Conservation (phyloP, 2,329 filamentous ascomycete species). For the Aureobasidium namibiae region DNA sequence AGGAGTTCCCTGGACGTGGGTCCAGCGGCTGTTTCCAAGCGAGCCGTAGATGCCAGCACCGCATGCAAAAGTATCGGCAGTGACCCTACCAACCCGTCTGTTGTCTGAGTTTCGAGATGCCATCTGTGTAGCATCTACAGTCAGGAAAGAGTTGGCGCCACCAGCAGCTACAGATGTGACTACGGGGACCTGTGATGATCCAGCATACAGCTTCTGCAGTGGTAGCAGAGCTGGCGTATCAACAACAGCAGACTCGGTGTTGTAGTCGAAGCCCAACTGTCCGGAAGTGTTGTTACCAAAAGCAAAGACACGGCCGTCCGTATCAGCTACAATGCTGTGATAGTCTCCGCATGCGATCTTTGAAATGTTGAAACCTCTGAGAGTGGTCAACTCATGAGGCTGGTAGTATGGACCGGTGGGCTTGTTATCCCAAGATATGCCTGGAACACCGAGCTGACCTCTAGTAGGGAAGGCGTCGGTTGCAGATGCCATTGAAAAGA, state of each 20-base stretch:
- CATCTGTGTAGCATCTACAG: slow-evolving; percentile 65
- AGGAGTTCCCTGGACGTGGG: slow-evolving; percentile 70
- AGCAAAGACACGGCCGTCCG: slow-evolving; percentile 67
- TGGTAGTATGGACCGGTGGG: slow-evolving; percentile 72
- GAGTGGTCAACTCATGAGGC: slow-evolving; percentile 66
- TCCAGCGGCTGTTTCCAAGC: slow-evolving; percentile 81
- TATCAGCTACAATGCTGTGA: slow-evolving; percentile 74
- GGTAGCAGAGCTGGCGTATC: slow-evolving; percentile 66
- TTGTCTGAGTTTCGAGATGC: slow-evolving; percentile 28
- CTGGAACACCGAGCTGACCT: slow-evolving; percentile 82
- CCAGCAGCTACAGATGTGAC: slow-evolving; percentile 78
- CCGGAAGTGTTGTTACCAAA: slow-evolving; percentile 89
- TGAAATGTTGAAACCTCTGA: slow-evolving; percentile 62
- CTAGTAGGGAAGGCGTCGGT: slow-evolving; percentile 67
- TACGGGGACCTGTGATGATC: slow-evolving; percentile 52
- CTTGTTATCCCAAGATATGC: slow-evolving; percentile 69
- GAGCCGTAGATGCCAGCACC: slow-evolving; percentile 78
- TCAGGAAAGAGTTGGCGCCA: slow-evolving; percentile 80
- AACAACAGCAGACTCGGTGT: slow-evolving; percentile 51
- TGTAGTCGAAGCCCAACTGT: slow-evolving; percentile 78
- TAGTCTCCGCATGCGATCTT: slow-evolving; percentile 78
- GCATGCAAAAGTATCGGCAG: slow-evolving; percentile 76
- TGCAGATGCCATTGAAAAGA: slow-evolving; percentile 82
- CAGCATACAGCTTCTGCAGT: slow-evolving; percentile 63
- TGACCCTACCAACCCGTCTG: slow-evolving; percentile 47